These are phyloP conservation scores for Calonectria henricotiae DNA, from an alignment of 2,329 filamentous ascomycete genomes.

Conservation along the genomic window DNA sequence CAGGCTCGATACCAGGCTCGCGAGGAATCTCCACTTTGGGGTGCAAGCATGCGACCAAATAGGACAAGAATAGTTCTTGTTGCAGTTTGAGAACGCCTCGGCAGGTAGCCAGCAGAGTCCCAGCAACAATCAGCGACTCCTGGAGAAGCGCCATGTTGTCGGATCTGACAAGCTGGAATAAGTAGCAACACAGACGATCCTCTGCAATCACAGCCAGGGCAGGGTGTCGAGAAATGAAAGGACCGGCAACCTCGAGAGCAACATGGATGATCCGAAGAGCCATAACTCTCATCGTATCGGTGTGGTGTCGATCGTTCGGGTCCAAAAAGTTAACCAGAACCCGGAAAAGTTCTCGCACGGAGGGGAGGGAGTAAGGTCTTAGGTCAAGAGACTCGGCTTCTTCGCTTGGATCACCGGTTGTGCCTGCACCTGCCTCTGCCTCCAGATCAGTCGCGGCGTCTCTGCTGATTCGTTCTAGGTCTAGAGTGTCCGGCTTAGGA, in stretches of 20 bases:
- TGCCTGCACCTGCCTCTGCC: slow-evolving; percentile 39
- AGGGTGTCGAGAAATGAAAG: slow-evolving; percentile 94
- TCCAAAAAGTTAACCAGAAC: slow-evolving; percentile 95
- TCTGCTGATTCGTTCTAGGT: slow-evolving; percentile 60
- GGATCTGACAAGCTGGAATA: slow-evolving; percentile 96
- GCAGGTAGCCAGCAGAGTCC: slow-evolving; percentile 92
- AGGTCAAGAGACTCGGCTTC: slow-evolving; percentile 72
- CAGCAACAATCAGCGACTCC: slow-evolving; percentile 92
- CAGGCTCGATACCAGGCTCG: slow-evolving; percentile 91
- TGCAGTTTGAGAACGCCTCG: slow-evolving; percentile 93
- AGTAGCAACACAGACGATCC: slow-evolving; percentile 91
- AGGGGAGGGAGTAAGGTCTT: slow-evolving; percentile 93
- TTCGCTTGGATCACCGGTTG: slow-evolving; percentile 56
- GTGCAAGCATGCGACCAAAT: slow-evolving; percentile 93
- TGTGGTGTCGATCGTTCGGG: slow-evolving; percentile 92
- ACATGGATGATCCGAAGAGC: slow-evolving; percentile 97
- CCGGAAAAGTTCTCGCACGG: slow-evolving; percentile 93
- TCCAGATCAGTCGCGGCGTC: slow-evolving; percentile 70
- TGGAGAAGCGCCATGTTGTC: slow-evolving; percentile 97
- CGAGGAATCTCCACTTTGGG: slow-evolving; percentile 94
- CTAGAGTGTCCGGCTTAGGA: slow-evolving; percentile 41
- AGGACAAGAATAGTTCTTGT: slow-evolving; percentile 95
- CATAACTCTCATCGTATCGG: slow-evolving; percentile 97
- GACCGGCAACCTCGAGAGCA: slow-evolving; percentile 94
- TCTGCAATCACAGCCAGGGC: slow-evolving; percentile 90